Percentiles rank a stretch among this genome's conserved stretches.
Conservation (phyloP, 495 filamentous ascomycete genomes). For the Hypoxylon lienhwacheense region DNA sequence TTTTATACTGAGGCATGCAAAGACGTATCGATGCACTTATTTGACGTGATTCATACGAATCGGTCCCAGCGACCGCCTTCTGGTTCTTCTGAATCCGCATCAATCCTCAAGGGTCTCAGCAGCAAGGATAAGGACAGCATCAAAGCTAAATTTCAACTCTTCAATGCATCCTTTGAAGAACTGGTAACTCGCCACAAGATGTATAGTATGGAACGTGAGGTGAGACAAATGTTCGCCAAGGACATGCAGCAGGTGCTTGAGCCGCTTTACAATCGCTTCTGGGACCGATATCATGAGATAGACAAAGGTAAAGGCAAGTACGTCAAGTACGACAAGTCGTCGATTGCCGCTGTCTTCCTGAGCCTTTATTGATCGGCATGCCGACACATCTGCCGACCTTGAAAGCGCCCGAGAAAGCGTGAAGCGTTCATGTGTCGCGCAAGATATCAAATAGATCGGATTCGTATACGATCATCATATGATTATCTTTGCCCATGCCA, state of each 20-base stretch:
- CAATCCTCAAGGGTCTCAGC: constrained; percentile 76
- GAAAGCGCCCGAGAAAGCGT: constrained; percentile 9
- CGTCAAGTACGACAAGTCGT: constrained; percentile 90
- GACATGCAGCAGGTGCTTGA: constrained; percentile 89
- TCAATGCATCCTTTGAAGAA: constrained; percentile 90
- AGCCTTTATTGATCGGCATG: constrained; percentile 46
- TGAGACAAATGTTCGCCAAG: constrained; percentile 71
- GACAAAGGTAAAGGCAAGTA: constrained; percentile 97
- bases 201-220: constrained; percentile 84
- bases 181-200: constrained; percentile 77
- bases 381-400: constrained; percentile 27
- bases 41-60: constrained; percentile 91
- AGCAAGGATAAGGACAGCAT: constrained; percentile 93
- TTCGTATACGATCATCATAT: constrained; percentile 29
- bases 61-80: constrained; percentile 68
- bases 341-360: constrained; percentile 58
- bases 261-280: constrained; percentile 92
- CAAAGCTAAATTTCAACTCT: constrained; percentile 89
- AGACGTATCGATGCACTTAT: constrained; percentile 78
- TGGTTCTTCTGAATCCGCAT: constrained; percentile 65
- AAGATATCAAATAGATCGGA: constrained; percentile 13
- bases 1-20: constrained; percentile 88
- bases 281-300: constrained; percentile 95
- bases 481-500: constrained; percentile 26
- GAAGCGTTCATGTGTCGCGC: constrained; percentile 17